These are phyloP conservation scores for Alternaria sp. DNA, from an alignment of 2,329 filamentous ascomycete species.

Conservation along the genomic window DNA sequence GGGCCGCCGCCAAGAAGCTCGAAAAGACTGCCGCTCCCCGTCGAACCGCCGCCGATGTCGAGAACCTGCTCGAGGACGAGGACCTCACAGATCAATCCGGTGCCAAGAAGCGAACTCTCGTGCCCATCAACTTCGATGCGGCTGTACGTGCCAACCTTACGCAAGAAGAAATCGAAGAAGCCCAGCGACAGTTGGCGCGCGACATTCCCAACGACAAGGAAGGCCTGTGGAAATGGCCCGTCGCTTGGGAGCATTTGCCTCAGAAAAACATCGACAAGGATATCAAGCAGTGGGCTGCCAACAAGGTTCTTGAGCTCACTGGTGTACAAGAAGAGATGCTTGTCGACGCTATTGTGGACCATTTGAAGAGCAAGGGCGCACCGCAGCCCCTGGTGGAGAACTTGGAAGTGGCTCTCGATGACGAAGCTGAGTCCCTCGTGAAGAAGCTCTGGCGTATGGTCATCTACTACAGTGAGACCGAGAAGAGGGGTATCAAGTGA, in stretches of 20 bases:
- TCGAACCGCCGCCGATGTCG: slow-evolving; percentile 89
- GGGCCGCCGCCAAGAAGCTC: slow-evolving; percentile 78
- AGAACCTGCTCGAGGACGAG: slow-evolving; percentile 93
- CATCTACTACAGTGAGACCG: slow-evolving; percentile 95
- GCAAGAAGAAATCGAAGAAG: slow-evolving; percentile 85
- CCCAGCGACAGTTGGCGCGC: slow-evolving; percentile 79
- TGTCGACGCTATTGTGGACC: slow-evolving; percentile 89
- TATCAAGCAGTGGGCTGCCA: slow-evolving; percentile 92
- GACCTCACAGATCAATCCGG: slow-evolving; percentile 71
- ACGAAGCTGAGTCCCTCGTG: slow-evolving; percentile 91
- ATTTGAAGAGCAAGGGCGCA: slow-evolving; percentile 75
- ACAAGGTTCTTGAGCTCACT: slow-evolving; percentile 96
- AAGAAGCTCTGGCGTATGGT: slow-evolving; percentile 99
- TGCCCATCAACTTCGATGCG: slow-evolving; percentile 54
- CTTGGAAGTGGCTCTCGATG: slow-evolving; percentile 85
- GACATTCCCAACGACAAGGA: slow-evolving; percentile 89
- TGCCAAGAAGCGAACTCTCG: slow-evolving; percentile 73
- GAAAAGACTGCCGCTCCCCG: slow-evolving; percentile 64
- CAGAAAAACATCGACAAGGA: slow-evolving; percentile 82
- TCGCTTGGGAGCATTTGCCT: slow-evolving; percentile 92
- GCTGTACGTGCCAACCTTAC: slow-evolving; percentile 63
- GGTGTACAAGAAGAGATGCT: slow-evolving; percentile 96
- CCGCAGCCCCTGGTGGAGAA: slow-evolving; percentile 85
- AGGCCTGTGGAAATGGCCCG: slow-evolving; percentile 87
- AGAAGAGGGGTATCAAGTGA: slow-evolving; percentile 77